Base-by-base conservation (phyloP, 768 basidiomycete genomes). In the Amanita fuliginea region DNA sequence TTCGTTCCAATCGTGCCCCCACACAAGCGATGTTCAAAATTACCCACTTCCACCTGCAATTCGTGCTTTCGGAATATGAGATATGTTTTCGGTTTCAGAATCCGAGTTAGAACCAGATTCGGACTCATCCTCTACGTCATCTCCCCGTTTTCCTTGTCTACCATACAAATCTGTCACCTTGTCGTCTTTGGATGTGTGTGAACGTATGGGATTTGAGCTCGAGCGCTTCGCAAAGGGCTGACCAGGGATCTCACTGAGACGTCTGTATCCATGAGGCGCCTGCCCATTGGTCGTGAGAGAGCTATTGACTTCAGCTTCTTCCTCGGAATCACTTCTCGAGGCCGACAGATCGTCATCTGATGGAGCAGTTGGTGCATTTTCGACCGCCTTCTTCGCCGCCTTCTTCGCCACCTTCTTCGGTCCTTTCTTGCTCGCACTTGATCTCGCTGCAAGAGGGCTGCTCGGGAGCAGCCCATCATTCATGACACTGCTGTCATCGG, bases 11-110 rank as follows among this genome's bases (percentile, higher is more conserved):
- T 40, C 21, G 18, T 40, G 10, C 5, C 9, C 26, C 11, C 9
- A 45, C 42, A 40, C 33, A 40, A 40, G 21, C 32, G 32, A 32
- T 32, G 32, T 32, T 32, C 13, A 32, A 32, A 9, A 10, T 30
- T 39, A 18, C 11, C 16, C 37, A 16, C 8, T 39, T 18, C 57
- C 62, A 1, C 80, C 81, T 34, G 84, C 84, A 51, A 70, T 66
- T 49, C 78, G 70, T 9, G 67, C 67, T 53, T 62, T 68, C 26
- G 83, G 83, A 50, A 86, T 83, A 60, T 85, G 83, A n/a, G 74
- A 80, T 37, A 52, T 56, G 21, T 59, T 55, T 37, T 60, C 58
- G 35, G 55, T 62, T 35, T 66, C 73, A 3, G 76, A 73, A 5
- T 71, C 72, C 14, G 68, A 70, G 5, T 71, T 66, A 21, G 28